phyloP scores from a whole-genome alignment of 2,329 filamentous ascomycete genomes.

The Rachicladosporium sp. region DNA sequence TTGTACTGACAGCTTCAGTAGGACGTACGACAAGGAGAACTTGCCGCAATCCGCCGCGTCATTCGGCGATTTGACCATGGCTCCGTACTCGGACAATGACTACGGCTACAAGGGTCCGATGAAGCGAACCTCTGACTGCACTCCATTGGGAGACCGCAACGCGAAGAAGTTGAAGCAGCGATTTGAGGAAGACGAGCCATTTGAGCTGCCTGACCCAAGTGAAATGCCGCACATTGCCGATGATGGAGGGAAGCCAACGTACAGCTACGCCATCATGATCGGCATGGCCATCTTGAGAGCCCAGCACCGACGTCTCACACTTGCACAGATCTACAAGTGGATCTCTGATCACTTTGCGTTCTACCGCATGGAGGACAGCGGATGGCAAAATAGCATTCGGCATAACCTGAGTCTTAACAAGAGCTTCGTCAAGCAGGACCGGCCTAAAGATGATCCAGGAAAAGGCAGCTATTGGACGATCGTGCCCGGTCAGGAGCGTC shows the following conservation, averaged over 20 bases:
- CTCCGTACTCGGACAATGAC: conserved; percentile 29
- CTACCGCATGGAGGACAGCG: conserved; percentile 71
- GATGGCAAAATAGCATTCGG: conserved; percentile 98
- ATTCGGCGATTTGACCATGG: conserved; percentile 26
- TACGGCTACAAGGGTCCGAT: conserved; percentile 31
- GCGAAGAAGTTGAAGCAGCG: conserved; percentile 53
- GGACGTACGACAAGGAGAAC: conserved; percentile 13
- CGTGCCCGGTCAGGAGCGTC: conserved; percentile 72
- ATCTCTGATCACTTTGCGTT: conserved; percentile 87
- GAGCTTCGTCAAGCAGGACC: conserved; percentile 87
- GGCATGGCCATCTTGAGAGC: conserved; percentile 93
- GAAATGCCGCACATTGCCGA: conserved; percentile 76
- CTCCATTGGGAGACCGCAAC: conserved; percentile 48
- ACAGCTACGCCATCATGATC: conserved; percentile 90
- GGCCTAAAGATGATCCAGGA: conserved; percentile 91
- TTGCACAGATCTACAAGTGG: conserved; percentile 98
- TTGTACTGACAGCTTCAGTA: no score
- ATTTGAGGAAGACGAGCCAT: conserved; percentile 40
- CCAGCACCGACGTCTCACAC: conserved; percentile 67
- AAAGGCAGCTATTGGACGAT: conserved; percentile 98
- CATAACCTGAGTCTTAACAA: conserved; percentile 97
- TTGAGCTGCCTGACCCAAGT: conserved; percentile 53
- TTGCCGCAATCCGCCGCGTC: conserved; percentile 12
- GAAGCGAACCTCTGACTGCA: conserved; percentile 52
- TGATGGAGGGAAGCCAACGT: conserved; percentile 76